Evolutionary conservation across 2,329 filamentous ascomycete genomes (phyloP), one percentile per base, ranked within the genome.

Genomic region (Aureobasidium sp.): DNA sequence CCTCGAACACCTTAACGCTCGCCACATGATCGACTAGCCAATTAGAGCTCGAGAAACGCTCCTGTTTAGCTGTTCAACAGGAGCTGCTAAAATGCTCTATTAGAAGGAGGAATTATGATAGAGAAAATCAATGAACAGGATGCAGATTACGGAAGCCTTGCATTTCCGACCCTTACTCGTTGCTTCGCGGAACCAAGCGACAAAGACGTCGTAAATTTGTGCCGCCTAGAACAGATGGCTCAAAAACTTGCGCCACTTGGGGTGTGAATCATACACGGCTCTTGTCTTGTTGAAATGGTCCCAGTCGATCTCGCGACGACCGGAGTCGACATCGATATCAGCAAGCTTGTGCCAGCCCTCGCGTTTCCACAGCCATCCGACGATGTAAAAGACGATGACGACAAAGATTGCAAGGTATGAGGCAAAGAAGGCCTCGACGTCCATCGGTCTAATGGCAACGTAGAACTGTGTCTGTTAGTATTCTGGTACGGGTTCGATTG

Each of bases 241-340:
- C 21, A 68, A 45, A 9, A 64, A 47, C 42, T 70, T 69, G 61
- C 70, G 72, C 81, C 81, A 85, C 13, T 73, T 69, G 1, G 83
- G 82, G 76, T 76, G 79, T 3, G 72, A 67, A 17, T 79, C 79
- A 21, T 82, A 69, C 70, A 76, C 69, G 38, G 75, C 79, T 31
- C 79, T 77, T 67, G 80, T 76, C 38, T 74, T 78, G 69, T 85
- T 80, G 73, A 86, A 84, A 42, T 75, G 74, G 11, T 86, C 83
- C 83, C 83, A 87, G 69, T 88, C 81, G 54, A 86, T 78, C 71
- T 83, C 79, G 61, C 85, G 79, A 40, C 85, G 80, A 63, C 85
- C 85, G 29, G 78, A 80, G 68, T 89, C 85, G 58, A 89, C 79
- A 65, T 89, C 85, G 61, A 89, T 87, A 65, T 88, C 74, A 29